Evolutionary conservation across 1,139 yeast species (phyloP).

Genomic region (Suhomyces wounanorum): DNA sequence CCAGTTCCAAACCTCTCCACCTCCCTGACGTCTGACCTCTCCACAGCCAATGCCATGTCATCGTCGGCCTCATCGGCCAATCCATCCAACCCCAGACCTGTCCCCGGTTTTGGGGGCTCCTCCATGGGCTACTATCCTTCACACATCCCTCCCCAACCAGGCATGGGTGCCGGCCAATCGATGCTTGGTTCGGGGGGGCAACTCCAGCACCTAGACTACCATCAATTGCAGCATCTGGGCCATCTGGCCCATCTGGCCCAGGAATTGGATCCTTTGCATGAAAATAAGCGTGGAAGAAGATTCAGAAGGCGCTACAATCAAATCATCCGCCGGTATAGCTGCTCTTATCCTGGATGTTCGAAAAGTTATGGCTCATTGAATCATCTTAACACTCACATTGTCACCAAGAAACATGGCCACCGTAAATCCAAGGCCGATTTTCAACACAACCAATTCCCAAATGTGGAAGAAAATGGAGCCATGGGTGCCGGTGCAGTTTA

Average conservation of each 20-base stretch:
- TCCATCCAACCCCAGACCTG: not conserved
- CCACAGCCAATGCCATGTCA: not conserved
- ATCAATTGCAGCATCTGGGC: slow-evolving; percentile 10
- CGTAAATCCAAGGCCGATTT: slow-evolving; percentile 72
- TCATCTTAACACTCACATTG: slow-evolving; percentile 76
- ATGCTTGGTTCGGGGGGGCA: slow-evolving; percentile 8
- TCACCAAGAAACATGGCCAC: slow-evolving; percentile 70
- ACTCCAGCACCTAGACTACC: slow-evolving; percentile 11
- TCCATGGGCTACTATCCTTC: slow-evolving; percentile 1
- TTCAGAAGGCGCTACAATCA: slow-evolving; percentile 71
- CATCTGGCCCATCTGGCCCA: slow-evolving; percentile 12
- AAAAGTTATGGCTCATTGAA: slow-evolving; percentile 78
- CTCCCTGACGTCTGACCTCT: not conserved
- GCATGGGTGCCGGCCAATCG: slow-evolving; percentile 11
- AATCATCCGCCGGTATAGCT: slow-evolving; percentile 64
- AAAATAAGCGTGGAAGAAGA: slow-evolving; percentile 34
- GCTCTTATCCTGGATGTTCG: slow-evolving; percentile 60
- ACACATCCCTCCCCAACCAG: slow-evolving; percentile 6
- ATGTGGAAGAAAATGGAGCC: slow-evolving; percentile 2
- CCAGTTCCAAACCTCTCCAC: not conserved
- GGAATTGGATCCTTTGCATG: slow-evolving; percentile 17
- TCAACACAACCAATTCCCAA: slow-evolving; percentile 25
- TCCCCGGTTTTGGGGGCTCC: not conserved
- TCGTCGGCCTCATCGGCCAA: not conserved
- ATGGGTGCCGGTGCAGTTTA: slow-evolving; percentile 5